Evolutionary conservation across 129 eudicot species (phyloP).

Genomic region (Escallonia herrerae): DNA sequence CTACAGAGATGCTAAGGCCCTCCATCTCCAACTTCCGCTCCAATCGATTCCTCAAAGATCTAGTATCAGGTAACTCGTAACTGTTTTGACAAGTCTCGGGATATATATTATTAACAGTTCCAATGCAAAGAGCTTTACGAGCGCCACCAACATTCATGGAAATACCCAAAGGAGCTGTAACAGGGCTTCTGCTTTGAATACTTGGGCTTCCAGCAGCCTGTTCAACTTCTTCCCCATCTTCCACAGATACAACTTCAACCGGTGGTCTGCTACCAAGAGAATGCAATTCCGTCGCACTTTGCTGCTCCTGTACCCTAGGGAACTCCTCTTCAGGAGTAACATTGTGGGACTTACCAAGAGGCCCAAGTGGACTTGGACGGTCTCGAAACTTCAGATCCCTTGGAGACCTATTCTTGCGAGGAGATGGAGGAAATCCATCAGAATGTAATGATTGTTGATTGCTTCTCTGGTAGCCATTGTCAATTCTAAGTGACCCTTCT

Average conservation of each 20-base stretch:
- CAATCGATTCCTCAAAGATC: conserved; percentile 46
- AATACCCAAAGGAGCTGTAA: conserved; percentile 83
- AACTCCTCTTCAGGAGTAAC: conserved; percentile 25
- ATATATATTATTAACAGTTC: neutral
- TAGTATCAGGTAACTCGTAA: conserved; percentile 56
- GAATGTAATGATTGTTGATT: conserved; percentile 50
- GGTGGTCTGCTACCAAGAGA: conserved; percentile 90
- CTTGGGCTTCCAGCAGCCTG: conserved; percentile 56
- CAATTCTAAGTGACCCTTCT: conserved; percentile 31
- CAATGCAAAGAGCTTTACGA: conserved; percentile 29
- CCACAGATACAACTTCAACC: conserved; percentile 59
- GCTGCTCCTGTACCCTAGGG: conserved; percentile 54
- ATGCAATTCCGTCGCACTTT: conserved; percentile 72
- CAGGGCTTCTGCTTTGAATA: conserved; percentile 64
- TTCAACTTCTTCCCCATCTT: conserved; percentile 95
- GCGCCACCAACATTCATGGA: conserved; percentile 33
- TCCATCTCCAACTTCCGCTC: conserved; percentile 54
- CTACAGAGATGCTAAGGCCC: conserved; percentile 49
- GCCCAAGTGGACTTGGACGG: conserved; percentile 81
- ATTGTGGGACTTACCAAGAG: conserved; percentile 47
- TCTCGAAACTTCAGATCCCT: conserved; percentile 54
- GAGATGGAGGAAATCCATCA: conserved; percentile 63
- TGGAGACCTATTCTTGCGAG: conserved; percentile 70
- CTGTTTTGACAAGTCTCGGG: conserved; percentile 37
- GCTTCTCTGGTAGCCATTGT: conserved; percentile 33